These are phyloP conservation scores for Serpula lacrymans DNA, from an alignment of 768 basidiomycete species.

Conservation along the genomic window DNA sequence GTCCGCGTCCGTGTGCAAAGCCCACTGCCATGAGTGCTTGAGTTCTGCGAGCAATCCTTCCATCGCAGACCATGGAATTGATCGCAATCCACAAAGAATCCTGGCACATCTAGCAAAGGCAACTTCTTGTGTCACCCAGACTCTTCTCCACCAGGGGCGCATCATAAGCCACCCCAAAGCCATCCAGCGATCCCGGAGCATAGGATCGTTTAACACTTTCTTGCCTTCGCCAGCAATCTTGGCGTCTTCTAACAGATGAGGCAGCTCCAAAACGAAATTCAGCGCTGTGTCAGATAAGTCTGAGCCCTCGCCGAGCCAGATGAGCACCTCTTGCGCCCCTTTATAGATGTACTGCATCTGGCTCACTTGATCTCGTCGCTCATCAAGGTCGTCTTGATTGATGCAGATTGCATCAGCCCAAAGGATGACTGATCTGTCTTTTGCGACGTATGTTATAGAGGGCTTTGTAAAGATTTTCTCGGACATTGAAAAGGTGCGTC, in stretches of 20 bases:
- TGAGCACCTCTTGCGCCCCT: slow-evolving; percentile 1
- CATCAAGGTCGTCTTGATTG: slow-evolving; percentile 6
- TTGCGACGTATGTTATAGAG: background rate
- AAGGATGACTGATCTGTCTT: background rate
- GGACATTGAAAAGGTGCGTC: background rate
- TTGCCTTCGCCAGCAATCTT: background rate
- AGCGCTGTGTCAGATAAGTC: background rate
- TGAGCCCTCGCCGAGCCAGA: slow-evolving; percentile 3
- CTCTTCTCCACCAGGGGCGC: slow-evolving; percentile 1
- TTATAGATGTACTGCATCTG: slow-evolving; percentile 6
- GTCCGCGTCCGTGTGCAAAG: background rate
- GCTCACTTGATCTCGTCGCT: slow-evolving; percentile 4
- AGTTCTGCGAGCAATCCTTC: background rate
- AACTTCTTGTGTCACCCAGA: slow-evolving; percentile 8
- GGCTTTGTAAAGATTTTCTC: slow-evolving; percentile 1
- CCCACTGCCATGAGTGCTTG: slow-evolving; percentile 3
- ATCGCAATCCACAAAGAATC: background rate
- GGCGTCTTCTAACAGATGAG: background rate
- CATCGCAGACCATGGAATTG: slow-evolving; percentile 2
- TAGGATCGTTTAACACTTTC: background rate
- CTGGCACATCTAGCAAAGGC: slow-evolving; percentile 3
- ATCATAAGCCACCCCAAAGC: background rate
- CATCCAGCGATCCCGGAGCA: background rate
- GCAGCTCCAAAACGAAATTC: slow-evolving; percentile 2
- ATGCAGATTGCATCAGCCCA: slow-evolving; percentile 8